These are phyloP conservation scores for Penicillium simplicissimum DNA, from an alignment of 495 filamentous ascomycete genomes.

Conservation along the genomic window DNA sequence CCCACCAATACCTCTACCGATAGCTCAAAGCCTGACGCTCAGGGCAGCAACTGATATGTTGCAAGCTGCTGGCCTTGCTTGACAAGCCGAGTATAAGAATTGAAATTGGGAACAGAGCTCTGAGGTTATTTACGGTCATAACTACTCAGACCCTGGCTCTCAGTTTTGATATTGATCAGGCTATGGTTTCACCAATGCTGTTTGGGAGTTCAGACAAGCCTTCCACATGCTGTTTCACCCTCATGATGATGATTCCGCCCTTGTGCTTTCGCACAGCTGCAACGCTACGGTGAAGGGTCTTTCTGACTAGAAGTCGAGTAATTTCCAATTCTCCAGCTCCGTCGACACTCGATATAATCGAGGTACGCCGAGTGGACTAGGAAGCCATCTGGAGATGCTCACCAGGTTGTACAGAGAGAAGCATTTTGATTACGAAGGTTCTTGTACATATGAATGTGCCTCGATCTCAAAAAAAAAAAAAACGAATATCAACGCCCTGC, in stretches of 20 bases:
- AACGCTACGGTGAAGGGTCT: neutral
- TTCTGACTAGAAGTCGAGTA: neutral
- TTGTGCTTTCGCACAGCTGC: neutral
- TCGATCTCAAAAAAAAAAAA: constrained; percentile 12
- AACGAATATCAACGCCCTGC: constrained; percentile 23
- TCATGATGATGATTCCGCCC: no score
- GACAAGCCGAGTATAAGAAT: neutral
- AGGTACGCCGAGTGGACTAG: neutral
- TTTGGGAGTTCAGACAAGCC: neutral
- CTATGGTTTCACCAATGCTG: neutral
- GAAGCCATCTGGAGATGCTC: neutral
- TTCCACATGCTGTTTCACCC: neutral
- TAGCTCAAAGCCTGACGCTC: constrained; percentile 1
- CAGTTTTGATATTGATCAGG: neutral
- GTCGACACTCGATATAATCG: neutral
- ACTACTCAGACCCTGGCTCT: neutral
- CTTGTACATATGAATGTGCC: constrained; percentile 1
- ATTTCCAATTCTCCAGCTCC: neutral
- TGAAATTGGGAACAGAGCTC: neutral
- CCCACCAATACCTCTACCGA: neutral
- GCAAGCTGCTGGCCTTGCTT: neutral
- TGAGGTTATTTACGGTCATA: neutral
- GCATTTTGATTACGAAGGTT: neutral
- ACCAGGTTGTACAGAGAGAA: neutral
- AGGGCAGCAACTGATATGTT: neutral